These are phyloP conservation scores for Cyathus striatus DNA, from an alignment of 768 basidiomycete species.

Conservation along the genomic window DNA sequence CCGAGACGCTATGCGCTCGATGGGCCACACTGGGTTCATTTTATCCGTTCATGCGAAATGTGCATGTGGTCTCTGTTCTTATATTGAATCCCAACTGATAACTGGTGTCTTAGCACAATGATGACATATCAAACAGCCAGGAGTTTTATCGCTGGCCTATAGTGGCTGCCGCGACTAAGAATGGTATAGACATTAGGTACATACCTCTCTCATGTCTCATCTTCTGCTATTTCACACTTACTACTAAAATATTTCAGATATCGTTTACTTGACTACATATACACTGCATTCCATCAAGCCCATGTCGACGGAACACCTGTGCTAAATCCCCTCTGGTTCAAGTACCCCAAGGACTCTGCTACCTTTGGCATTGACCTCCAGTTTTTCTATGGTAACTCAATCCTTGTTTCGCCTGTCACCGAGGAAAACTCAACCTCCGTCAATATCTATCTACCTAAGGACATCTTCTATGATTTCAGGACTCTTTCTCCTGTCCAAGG, in stretches of 20 bases:
- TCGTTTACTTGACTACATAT: conserved; percentile 66
- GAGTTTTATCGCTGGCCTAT: conserved; percentile 65
- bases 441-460: conserved; percentile 55
- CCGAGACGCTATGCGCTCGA: conserved; percentile 64
- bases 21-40: conserved; percentile 79
- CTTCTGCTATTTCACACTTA: not conserved
- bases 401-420: conserved; percentile 68
- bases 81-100: not conserved
- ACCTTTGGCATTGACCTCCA: conserved; percentile 62
- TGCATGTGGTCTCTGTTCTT: conserved; percentile 20
- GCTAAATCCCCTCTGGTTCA: conserved; percentile 61
- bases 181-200: conserved; percentile 58
- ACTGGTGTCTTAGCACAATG: conserved; percentile 41
- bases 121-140: conserved; percentile 46
- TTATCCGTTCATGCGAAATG: conserved; percentile 77
- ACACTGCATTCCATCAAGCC: conserved; percentile 63
- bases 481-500: conserved; percentile 45
- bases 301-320: conserved; percentile 57
- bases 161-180: conserved; percentile 53
- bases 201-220: conserved; percentile 7
- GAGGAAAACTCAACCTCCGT: conserved; percentile 56
- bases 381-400: conserved; percentile 62
- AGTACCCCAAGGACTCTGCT: conserved; percentile 55
- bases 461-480: conserved; percentile 61
- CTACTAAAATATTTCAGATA: conserved; percentile 33